These are phyloP conservation scores for Pestalotiopsis sp. DNA, from an alignment of 2,329 filamentous ascomycete genomes.

Conservation along the genomic window DNA sequence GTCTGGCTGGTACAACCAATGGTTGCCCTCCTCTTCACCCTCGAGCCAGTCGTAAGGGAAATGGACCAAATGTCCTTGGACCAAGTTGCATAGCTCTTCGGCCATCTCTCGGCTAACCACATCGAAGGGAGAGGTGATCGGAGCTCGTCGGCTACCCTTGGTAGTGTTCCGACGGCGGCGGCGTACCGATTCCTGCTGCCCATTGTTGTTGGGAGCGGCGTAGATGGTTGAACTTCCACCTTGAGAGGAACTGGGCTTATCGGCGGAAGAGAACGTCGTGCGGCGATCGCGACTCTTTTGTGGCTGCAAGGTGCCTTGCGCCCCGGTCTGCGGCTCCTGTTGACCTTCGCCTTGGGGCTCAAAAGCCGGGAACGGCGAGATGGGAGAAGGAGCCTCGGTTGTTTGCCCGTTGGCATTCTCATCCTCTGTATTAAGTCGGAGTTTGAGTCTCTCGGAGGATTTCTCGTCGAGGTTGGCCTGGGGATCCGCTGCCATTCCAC, in stretches of 20 bases:
- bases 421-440: slow-evolving; percentile 24
- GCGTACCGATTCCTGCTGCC: slow-evolving; percentile 51
- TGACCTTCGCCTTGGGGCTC: slow-evolving; percentile 37
- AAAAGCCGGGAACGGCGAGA: slow-evolving; percentile 51
- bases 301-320: slow-evolving; percentile 33
- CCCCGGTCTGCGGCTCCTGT: slow-evolving; percentile 30
- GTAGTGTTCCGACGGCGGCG: slow-evolving; percentile 72
- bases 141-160: slow-evolving; percentile 66
- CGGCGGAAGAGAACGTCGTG: slow-evolving; percentile 58
- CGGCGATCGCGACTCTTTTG: slow-evolving; percentile 51
- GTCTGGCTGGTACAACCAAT: slow-evolving; percentile 97
- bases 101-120: slow-evolving; percentile 76
- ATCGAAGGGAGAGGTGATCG: slow-evolving; percentile 67
- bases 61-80: slow-evolving; percentile 86
- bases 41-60: slow-evolving; percentile 97
- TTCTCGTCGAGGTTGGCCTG: slow-evolving; percentile 16
- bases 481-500: slow-evolving; percentile 25
- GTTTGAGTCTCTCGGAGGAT: slow-evolving; percentile 19
- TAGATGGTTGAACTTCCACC: slow-evolving; percentile 31
- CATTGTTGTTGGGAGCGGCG: slow-evolving; percentile 30
- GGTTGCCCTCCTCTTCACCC: slow-evolving; percentile 87
- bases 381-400: slow-evolving; percentile 43
- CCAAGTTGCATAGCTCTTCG: slow-evolving; percentile 77
- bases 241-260: slow-evolving; percentile 45
- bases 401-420: slow-evolving; percentile 23